Base-by-base conservation (phyloP, 257 asterid species). In the Lantana camara region DNA sequence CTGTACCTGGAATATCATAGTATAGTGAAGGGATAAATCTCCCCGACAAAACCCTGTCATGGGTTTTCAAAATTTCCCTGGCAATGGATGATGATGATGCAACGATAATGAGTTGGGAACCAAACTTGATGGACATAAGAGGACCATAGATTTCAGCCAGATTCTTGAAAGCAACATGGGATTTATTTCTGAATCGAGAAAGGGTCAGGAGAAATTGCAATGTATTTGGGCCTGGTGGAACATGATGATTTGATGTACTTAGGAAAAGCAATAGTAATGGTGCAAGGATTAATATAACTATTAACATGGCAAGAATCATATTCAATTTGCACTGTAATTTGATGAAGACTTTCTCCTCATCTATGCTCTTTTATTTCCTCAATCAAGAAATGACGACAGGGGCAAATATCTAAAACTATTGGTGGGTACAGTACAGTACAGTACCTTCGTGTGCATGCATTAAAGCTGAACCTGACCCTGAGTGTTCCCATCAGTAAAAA, bases 201-300 rank as follows among this genome's bases (percentile, higher is more conserved):
- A 68, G 23, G 34, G 38, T 68, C 9, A 19, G 3, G 1, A 59
- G 8, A 38, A 68, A 13, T 37, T 59, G 61, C 27, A 19, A 49
- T 22, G 15, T 2, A 16, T 16, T 48, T 8, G 73, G 73, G 9
- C 73, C 73, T 17, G 73, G 73, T 35, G 73, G 73, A 37, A 37
- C n/a, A n/a, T n/a, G 42, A 37, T 37, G 4, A 30, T 30, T 30
- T 30, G 44, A 37, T 6, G 11, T 42, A 5, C 4, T 30, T 30
- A 42, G 19, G 19, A 42, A n/a, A n/a, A 42, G 20, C 1, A 42
- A 42, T 1, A 42, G 7, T 4, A 42, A 20, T 13, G 49, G 49
- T 14, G 5, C 1, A 20, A 42, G 49, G 7, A 42, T 14, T 13
- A 42, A n/a, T n/a, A n/a, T n/a, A n/a, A n/a, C 20, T 0, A 37